These are phyloP conservation scores for Ceratonia siliqua DNA, from an alignment of 306 rosid genomes.

Conservation along the genomic window DNA sequence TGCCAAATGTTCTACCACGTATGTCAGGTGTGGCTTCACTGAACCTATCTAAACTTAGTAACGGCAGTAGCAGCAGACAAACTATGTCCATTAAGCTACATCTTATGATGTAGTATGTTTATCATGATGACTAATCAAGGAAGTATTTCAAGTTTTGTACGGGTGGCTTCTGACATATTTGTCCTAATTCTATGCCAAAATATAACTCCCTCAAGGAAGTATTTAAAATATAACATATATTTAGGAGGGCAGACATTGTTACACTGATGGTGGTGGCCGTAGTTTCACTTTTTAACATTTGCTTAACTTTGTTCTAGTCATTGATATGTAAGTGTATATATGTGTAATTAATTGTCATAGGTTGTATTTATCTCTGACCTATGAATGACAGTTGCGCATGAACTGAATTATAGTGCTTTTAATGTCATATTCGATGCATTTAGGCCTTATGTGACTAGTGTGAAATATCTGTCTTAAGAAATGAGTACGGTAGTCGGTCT, in stretches of 20 bases:
- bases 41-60: slow-evolving; percentile 29
- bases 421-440: background rate
- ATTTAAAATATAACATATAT: background rate
- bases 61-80: slow-evolving; percentile 18
- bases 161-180: slow-evolving; percentile 8
- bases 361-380: background rate
- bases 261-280: background rate
- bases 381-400: background rate
- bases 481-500: no score
- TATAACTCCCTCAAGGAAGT: background rate
- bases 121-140: slow-evolving; percentile 61
- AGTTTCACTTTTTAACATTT: background rate
- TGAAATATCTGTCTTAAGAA: no score
- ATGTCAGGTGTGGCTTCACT: slow-evolving; percentile 10
- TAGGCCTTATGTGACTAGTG: background rate
- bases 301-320: slow-evolving; percentile 5
- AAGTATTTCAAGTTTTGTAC: background rate
- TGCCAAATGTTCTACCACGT: slow-evolving; percentile 21
- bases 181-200: slow-evolving; percentile 4
- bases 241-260: background rate
- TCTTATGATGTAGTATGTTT: slow-evolving; percentile 50
- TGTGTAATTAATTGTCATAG: slow-evolving; percentile 17
- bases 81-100: slow-evolving; percentile 33
- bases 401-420: no score
- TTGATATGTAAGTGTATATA: slow-evolving; percentile 25